Base-by-base conservation (phyloP, 1,139 yeast species). In the Pichia sp. region DNA sequence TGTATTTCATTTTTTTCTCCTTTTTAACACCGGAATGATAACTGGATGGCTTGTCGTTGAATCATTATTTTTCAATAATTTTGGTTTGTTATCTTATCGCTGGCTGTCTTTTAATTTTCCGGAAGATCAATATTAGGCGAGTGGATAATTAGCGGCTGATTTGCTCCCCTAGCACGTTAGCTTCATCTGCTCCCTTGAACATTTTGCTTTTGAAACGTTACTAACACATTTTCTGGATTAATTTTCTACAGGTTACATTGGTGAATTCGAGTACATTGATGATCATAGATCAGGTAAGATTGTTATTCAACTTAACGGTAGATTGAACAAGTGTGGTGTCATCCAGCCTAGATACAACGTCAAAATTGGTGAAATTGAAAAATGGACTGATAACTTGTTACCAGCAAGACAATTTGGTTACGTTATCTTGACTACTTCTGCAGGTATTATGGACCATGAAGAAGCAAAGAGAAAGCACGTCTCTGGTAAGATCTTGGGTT, bases 391-490 rank as follows among this genome's bases (percentile, higher is more conserved):
- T 75, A 91, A 90, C 84, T 85, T 92, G 74, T 82, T 92, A 73
- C 98, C 98, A 73, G 96, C 98, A 64, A 90, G 98, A 87, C 98
- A 92, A 79, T 92, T 92, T 72, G 98, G 98, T 80, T 91, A 80
- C 80, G 92, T 92, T 72, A 87, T 92, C 75, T 84, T 92, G 73
- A 92, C 99, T 76, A 93, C 99, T 69, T 93, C 99, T 70, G 97
- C 98, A 70, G 99, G 99, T 79, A 93, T 93, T 70, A 91, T 93
- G 97, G 98, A 93, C 83, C 99, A 93, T 81, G 99, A 93, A 81
- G 99, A 93, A 82, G 99, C 99, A 70, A 91, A 97, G 85, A 88
- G 98, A 86, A 93, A 93, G 88, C 98, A 93, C 78, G 98, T 92
- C 69, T 90, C 97, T 68, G 98, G 98, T 77, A 92, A 92, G 81